Evolutionary conservation across 345 rosid genomes (phyloP).

Genomic region (Lagerstroemia speciosa): DNA sequence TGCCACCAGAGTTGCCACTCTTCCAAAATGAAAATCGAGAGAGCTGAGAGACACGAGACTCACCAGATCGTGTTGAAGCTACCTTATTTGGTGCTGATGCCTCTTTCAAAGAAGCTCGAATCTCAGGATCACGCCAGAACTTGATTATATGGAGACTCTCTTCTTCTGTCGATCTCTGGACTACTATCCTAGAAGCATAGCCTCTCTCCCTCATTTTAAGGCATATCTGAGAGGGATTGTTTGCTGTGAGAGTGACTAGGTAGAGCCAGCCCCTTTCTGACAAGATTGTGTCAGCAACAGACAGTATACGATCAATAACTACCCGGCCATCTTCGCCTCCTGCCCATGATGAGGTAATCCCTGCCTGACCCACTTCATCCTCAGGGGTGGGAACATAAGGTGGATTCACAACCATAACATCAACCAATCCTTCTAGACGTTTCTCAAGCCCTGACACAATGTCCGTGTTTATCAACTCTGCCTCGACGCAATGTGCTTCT

Average conservation of each 20-base stretch:
- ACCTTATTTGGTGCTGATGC: conserved; percentile 7
- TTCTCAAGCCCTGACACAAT: conserved; percentile 62
- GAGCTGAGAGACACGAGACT: conserved; percentile 25
- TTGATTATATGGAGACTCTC: conserved; percentile 36
- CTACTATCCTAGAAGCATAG: conserved; percentile 53
- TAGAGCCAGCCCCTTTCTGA: conserved; percentile 77
- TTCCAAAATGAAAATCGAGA: conserved; percentile 20
- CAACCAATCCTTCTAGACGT: conserved; percentile 55
- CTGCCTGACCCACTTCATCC: conserved; percentile 53
- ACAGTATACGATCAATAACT: conserved; percentile 32
- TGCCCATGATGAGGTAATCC: conserved; percentile 76
- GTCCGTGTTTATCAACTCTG: conserved; percentile 51
- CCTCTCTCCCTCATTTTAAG: conserved; percentile 58
- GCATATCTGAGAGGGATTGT: conserved; percentile 51
- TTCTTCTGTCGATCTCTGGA: conserved; percentile 50
- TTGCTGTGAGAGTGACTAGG: conserved; percentile 32
- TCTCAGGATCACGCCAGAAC: conserved; percentile 40
- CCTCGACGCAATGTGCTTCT: conserved; percentile 58
- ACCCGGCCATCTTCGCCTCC: conserved; percentile 61
- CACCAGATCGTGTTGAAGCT: conserved; percentile 17
- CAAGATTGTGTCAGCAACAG: conserved; percentile 38
- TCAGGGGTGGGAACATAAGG: conserved; percentile 96
- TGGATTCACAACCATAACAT: conserved; percentile 82
- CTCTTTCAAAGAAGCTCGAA: conserved; percentile 17
- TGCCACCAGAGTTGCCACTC: not conserved